Evolutionary conservation across 2,329 filamentous ascomycete genomes (phyloP), one percentile per base, ranked within the genome.

Genomic region (Paecilomyces sp.): DNA sequence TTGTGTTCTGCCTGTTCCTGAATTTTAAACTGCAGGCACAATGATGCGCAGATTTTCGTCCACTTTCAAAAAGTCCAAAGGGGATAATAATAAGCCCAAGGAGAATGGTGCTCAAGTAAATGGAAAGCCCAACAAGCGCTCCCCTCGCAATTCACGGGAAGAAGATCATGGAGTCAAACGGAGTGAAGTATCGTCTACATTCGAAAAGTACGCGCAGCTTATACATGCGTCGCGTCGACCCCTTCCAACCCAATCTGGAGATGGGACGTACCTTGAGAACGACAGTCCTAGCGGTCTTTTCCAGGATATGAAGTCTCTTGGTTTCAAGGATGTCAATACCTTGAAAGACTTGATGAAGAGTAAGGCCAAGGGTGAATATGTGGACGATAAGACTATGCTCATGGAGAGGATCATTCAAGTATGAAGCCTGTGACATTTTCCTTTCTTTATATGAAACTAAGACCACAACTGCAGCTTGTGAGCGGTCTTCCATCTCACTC

Each of bases 311-410:
- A 84, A 79, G 63, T 74, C 81, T 4, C 72, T 91, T 72, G 81
- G 63, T 60, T 79, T 74, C 41, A 67, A 73, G 79, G 88, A 91
- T 64, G 70, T 88, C 53, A 82, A 83, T 66, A 90, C 88, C 0
- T 75, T 91, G 18, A 72, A 83, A 53, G 79, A 83, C 4, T 75
- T 91, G 41, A 76, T 90, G 60, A 81, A 83, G 58, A 80, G 77
- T 62, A 86, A 90, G 73, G 72, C 86, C 33, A 87, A 84, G 65
- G 86, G 88, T 1, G 81, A 84, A 55, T 78, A 87, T 11, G 74
- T 85, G 4, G 87, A 93, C 66, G 90, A 93, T 76, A 89, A 88
- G 75, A 89, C 86, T 1, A 89, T 90, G 80, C 78, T 91, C 53
- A 90, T 91, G 85, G 89, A 91, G 72, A 80, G 84, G 7, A 81